These are phyloP conservation scores for Candida tammaniensis DNA, from an alignment of 805 yeast genomes.

Conservation along the genomic window DNA sequence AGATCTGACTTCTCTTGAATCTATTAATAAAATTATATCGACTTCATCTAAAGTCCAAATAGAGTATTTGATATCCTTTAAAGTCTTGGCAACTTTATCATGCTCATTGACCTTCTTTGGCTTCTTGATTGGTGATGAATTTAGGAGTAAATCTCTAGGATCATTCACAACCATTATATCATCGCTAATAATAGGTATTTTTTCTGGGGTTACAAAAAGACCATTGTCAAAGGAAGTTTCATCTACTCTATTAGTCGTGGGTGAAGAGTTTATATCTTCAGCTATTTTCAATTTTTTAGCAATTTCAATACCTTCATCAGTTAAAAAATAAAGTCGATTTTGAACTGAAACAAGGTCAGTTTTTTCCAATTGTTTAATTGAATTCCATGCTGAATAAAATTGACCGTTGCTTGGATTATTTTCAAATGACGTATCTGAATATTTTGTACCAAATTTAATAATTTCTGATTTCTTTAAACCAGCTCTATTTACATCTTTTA, in stretches of 20 bases:
- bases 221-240: conserved; percentile 37
- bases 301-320: conserved; percentile 65
- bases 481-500: conserved; percentile 43
- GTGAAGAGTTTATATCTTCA: conserved; percentile 33
- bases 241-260: conserved; percentile 12
- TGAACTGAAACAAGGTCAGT: conserved; percentile 54
- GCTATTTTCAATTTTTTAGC: conserved; percentile 56
- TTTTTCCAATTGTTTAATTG: conserved; percentile 59
- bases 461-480: conserved; percentile 69
- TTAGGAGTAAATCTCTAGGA: conserved; percentile 9
- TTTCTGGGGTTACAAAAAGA: conserved; percentile 24
- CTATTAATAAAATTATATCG: conserved; percentile 63
- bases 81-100: conserved; percentile 20
- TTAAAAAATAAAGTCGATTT: conserved; percentile 58
- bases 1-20: conserved; percentile 79
- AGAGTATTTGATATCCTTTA: conserved; percentile 31
- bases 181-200: conserved; percentile 2
- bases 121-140: conserved; percentile 7
- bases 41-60: conserved; percentile 64
- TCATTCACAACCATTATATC: conserved; percentile 10
- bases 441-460: conserved; percentile 49
- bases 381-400: conserved; percentile 73
- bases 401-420: conserved; percentile 60
- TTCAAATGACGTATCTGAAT: conserved; percentile 56
- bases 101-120: conserved; percentile 17